A percentile compares a stretch with the other conserved stretches of the same genome.
These are phyloP conservation scores for Talaromyces sp. DNA, from an alignment of 2,329 filamentous ascomycete species.

Conservation along the genomic window DNA sequence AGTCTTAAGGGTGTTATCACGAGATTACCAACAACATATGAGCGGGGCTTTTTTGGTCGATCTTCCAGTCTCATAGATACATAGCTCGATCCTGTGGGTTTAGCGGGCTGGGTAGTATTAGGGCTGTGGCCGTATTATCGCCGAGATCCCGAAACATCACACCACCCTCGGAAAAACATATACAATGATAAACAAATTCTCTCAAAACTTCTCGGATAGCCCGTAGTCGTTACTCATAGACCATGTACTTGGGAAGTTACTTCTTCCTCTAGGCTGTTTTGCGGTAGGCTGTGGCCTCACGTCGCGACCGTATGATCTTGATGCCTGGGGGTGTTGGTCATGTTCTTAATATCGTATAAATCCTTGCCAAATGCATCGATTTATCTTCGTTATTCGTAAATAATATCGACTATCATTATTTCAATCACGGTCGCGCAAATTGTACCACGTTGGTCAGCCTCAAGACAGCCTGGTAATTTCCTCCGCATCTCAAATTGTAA, in stretches of 20 bases:
- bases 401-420: background rate
- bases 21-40: background rate
- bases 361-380: background rate
- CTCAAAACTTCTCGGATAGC: slow-evolving; percentile 1
- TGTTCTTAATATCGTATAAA: slow-evolving; percentile 9
- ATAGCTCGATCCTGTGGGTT: background rate
- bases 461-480: background rate
- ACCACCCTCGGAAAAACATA: slow-evolving; percentile 6
- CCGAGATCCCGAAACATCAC: slow-evolving; percentile 19
- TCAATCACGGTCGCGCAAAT: background rate
- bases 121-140: slow-evolving; percentile 15
- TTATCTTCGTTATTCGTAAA: background rate
- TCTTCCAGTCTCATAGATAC: background rate
- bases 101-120: background rate
- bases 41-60: background rate
- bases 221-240: background rate
- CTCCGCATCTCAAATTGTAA: background rate
- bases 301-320: slow-evolving; percentile 3
- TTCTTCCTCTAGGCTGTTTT: background rate
- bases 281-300: background rate
- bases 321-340: background rate
- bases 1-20: background rate
- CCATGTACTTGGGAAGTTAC: background rate
- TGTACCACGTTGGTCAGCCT: background rate
- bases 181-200: slow-evolving; percentile 1